Evolutionary conservation across 768 basidiomycete species (phyloP).

Genomic region (Xerocomellus dryophilus): DNA sequence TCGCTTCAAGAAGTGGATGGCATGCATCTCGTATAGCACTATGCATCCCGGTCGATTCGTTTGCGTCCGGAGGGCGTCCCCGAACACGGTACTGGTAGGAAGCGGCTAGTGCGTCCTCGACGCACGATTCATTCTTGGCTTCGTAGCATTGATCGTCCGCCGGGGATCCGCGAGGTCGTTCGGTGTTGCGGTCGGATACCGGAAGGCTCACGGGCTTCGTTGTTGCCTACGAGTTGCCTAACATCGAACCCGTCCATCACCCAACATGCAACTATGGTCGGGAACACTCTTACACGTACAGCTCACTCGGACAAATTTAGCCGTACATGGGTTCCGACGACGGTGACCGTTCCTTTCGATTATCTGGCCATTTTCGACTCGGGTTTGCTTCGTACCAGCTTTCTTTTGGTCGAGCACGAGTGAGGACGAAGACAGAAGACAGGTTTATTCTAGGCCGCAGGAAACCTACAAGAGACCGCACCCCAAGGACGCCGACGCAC

Average conservation of each 20-base stretch:
- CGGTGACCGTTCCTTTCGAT: background rate
- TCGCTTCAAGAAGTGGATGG: background rate
- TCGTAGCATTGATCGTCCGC: background rate
- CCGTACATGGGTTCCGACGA: background rate
- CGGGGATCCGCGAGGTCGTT: background rate
- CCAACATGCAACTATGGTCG: background rate
- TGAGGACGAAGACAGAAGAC: background rate
- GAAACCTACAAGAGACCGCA: constrained; percentile 4
- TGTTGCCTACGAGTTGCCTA: too few species aligned
- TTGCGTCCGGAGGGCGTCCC: background rate
- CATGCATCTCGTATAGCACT: background rate
- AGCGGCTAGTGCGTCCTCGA: background rate
- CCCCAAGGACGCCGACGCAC: background rate
- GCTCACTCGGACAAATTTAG: background rate
- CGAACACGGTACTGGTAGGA: background rate
- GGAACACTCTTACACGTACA: background rate
- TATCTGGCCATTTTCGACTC: background rate
- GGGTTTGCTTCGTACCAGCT: background rate
- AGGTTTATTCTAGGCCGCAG: background rate
- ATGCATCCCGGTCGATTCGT: background rate
- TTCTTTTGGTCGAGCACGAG: background rate
- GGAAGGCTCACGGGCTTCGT: background rate
- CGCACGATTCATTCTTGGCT: background rate
- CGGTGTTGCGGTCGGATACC: background rate
- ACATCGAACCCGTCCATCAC: background rate